Base-by-base conservation (phyloP, 345 rosid species). In the Camelina hispida region DNA sequence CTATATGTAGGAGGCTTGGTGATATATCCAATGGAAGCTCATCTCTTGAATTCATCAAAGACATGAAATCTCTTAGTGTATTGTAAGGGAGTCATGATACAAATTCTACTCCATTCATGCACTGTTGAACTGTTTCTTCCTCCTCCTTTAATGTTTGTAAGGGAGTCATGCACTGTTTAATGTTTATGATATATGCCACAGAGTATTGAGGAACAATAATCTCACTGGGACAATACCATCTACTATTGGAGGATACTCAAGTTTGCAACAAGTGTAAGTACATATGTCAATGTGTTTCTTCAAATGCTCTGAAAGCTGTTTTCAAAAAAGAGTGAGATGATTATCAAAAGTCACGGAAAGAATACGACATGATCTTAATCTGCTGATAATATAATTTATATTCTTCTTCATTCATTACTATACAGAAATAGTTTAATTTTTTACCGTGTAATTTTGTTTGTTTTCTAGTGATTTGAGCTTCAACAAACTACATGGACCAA, bases 161-260 rank as follows among this genome's bases (percentile, higher is more conserved):
- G n/a, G n/a, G n/a, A n/a, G n/a, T n/a, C n/a, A n/a, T n/a, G n/a
- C n/a, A n/a, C n/a, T n/a, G n/a, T 79, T 35, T 65, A 56, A 69
- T 51, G 14, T 77, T 22, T 6, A 28, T 71, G 38, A 4, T 20
- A 13, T 70, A 51, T 68, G 22, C 40, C 37, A 28, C 84, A 90
- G 96, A 72, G 85, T 74, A 62, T 74, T 86, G 10, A 84, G 93
- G 82, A 83, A 86, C 63, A 74, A 69, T 66, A 85, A 84, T 70
- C 73, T 86, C 55, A 83, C 85, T 62, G 91, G 76, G 73, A 38
- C 87, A 32, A 82, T 88, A 67, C 96, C 93, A 38, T 76, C 93
- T 40, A 66, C 58, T 59, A 84, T 90, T 57, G 86, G 86, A 42
- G 88, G 84, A 32, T 82, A 55, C 57, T 75, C 67, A 71, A 86